Base-by-base conservation (phyloP, 768 basidiomycete genomes). In the Calocera cornea region DNA sequence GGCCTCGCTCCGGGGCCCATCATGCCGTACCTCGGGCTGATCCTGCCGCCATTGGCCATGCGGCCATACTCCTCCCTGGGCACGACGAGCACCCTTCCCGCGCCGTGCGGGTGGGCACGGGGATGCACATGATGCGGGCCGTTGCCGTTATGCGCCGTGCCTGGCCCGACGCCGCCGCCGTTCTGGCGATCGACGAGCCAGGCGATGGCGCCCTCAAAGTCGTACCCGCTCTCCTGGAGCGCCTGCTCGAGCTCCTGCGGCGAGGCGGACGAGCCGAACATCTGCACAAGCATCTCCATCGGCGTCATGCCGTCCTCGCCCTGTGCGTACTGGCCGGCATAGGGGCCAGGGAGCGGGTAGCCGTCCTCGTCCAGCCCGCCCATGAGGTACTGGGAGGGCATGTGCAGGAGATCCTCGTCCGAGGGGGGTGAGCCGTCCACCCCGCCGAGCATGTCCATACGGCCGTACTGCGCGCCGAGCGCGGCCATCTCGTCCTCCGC, bases 151-250 rank as follows among this genome's bases (percentile, higher is more conserved):
- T 78, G 74, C 54, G 83, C 80, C 7, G 70, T 19, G 78, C 77
- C 36, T 77, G 75, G n/a, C n/a, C n/a, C 38, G 84, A 84, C 36
- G 82, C 77, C 14, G 82, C 81, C 63, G 11, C 71, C 73, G 64
- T 75, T 72, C 24, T 70, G 68, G 1, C 87, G 86, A 71, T 95
- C 91, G 54, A 98, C 83, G 44, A 99, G 84, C 86, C 89, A 92
- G 1, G 88, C 90, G 90, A 98, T 98, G 14, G 97, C 89, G 41
- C 83, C 83, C 73, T 99, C 97, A 75, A 99, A 97, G 72, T 99
- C 95, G 74, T 91, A 99, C 1, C 86, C 92, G 71, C 92, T 90
- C 60, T 84, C 82, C 7, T 86, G 84, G 1, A 99, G 82, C 0
- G 95, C 95, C 66, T 97, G 94, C 77, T 98, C 95, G 7, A 99